phyloP scores from a whole-genome alignment of 352 stramenopile species.

The Phytophthora pisi region DNA sequence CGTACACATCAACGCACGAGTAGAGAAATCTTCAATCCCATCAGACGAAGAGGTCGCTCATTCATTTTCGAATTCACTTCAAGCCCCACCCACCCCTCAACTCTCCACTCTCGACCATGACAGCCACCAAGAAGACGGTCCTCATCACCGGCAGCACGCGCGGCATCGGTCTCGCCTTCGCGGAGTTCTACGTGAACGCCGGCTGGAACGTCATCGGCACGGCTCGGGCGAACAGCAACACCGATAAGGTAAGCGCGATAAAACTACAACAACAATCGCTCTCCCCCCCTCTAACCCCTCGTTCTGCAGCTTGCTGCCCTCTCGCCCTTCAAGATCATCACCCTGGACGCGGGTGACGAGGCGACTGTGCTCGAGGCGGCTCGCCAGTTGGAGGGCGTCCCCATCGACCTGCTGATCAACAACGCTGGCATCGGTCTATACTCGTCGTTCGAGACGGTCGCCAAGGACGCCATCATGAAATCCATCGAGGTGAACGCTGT shows the following conservation, averaged over 20 bases:
- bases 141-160: conserved; percentile 11
- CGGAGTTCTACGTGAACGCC: conserved; percentile 8
- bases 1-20: no score
- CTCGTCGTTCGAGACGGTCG: conserved; percentile 7
- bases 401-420: conserved; percentile 21
- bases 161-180: conserved; percentile 11
- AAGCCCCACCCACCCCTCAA: not conserved
- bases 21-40: no score
- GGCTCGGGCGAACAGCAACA: conserved; percentile 15
- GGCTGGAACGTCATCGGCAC: conserved; percentile 19
- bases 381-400: conserved; percentile 8
- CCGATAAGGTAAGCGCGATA: no score
- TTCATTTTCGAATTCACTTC: conserved; percentile 7
- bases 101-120: not conserved
- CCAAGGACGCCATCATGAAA: conserved; percentile 11
- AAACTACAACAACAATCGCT: no score
- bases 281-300: not conserved
- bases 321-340: conserved; percentile 15
- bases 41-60: no score
- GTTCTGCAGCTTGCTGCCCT: conserved; percentile 11
- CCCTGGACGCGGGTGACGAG: conserved; percentile 2
- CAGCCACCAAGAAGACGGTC: conserved; percentile 6
- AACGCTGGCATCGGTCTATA: conserved; percentile 11
- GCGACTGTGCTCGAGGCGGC: conserved; percentile 4
- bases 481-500: conserved; percentile 12